phyloP scores from a whole-genome alignment of 805 yeast genomes.

The Lachancea kluyveri region DNA sequence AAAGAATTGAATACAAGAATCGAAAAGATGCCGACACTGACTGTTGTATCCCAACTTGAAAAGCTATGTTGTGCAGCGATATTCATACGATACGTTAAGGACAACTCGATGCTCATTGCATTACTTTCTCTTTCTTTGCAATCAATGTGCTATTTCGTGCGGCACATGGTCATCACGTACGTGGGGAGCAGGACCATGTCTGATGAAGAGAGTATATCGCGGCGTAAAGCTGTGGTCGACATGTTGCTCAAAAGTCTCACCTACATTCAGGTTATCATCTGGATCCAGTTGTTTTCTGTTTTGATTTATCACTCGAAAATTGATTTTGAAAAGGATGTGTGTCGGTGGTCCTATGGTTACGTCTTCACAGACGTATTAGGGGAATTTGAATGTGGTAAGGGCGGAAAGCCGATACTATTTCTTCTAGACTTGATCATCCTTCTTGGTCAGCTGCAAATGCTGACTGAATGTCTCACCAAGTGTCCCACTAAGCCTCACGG shows the following conservation, averaged over 20 bases:
- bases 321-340: conserved; percentile 12
- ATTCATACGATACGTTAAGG: conserved; percentile 19
- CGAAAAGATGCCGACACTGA: conserved; percentile 6
- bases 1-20: too few relatives aligned
- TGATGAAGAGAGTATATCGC: conserved; percentile 4
- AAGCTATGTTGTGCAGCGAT: conserved; percentile 13
- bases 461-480: conserved; percentile 3
- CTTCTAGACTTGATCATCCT: conserved; percentile 13
- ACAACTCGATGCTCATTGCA: conserved; percentile 17
- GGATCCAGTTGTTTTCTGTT: conserved; percentile 12
- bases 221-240: conserved; percentile 9
- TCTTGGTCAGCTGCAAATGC: conserved; percentile 9
- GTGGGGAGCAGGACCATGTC: conserved; percentile 5
- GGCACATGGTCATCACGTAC: conserved; percentile 5
- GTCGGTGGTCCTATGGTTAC: conserved; percentile 11
- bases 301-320: conserved; percentile 12
- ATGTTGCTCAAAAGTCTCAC: conserved; percentile 13
- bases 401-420: conserved; percentile 12
- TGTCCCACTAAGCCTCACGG: conserved; percentile 2
- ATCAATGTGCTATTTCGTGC: conserved; percentile 3
- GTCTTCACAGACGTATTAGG: conserved; percentile 15
- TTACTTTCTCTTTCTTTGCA: conserved; percentile 11
- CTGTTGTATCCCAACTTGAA: conserved; percentile 1
- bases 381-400: conserved; percentile 15
- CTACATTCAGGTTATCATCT: conserved; percentile 12